A percentile compares a stretch with the other conserved stretches of the same genome.
These are phyloP conservation scores for Gossypioides kirkii DNA, from an alignment of 345 rosid species.

Conservation along the genomic window DNA sequence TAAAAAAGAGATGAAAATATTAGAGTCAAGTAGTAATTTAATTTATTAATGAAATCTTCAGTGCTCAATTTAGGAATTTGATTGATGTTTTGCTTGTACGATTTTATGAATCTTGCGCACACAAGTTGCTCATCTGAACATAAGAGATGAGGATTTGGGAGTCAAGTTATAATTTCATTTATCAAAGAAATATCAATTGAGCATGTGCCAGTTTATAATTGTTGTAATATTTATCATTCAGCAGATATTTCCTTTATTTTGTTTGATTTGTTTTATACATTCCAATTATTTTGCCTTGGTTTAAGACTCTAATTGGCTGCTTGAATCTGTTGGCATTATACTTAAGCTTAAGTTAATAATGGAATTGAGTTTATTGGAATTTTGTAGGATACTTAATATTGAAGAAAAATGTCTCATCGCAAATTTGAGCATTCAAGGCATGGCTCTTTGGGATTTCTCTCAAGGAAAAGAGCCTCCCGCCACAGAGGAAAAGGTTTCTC, in stretches of 20 bases:
- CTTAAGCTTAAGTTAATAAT: neutral
- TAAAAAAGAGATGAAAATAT: no score
- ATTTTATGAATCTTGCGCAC: no score
- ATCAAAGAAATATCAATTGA: no score
- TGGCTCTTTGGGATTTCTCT: slow-evolving; percentile 90
- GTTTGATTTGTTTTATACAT: neutral
- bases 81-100: no score
- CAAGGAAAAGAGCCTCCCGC: slow-evolving; percentile 72
- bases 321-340: neutral
- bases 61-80: no score
- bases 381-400: slow-evolving; percentile 20
- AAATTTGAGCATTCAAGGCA: slow-evolving; percentile 94
- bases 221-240: no score
- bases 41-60: no score
- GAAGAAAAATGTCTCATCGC: slow-evolving; percentile 73
- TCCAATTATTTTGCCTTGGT: neutral
- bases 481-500: slow-evolving; percentile 78
- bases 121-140: no score
- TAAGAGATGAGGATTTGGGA: no score
- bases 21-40: no score
- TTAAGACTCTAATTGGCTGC: neutral
- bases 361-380: slow-evolving; percentile 6
- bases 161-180: no score
- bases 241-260: neutral
- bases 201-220: no score